Percentiles rank a stretch among this genome's conserved stretches.
These are phyloP conservation scores for Tremella yokohamensis DNA, from an alignment of 768 basidiomycete species.

Conservation along the genomic window DNA sequence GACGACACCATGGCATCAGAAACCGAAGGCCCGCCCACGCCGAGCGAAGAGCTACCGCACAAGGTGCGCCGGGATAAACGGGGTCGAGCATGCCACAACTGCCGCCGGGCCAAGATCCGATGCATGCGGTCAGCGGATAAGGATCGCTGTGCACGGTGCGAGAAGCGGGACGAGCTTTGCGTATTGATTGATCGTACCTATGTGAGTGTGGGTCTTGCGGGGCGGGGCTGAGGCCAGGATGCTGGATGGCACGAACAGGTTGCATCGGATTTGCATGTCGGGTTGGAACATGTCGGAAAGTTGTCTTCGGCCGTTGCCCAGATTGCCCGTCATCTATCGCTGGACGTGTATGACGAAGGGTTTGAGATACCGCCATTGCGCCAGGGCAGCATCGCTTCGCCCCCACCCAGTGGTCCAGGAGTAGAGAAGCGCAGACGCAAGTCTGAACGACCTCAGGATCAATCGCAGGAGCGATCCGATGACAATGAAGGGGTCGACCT, in stretches of 20 bases:
- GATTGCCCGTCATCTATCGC: slow-evolving; percentile 22
- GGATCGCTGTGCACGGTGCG: slow-evolving; percentile 31
- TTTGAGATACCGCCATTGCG: too few relatives aligned
- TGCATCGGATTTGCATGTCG: slow-evolving; percentile 24
- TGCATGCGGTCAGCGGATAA: slow-evolving; percentile 29
- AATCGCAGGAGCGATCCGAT: too few relatives aligned
- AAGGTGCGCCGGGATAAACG: slow-evolving; percentile 36
- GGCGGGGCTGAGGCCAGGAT: slow-evolving; percentile 15
- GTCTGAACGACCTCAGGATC: too few relatives aligned
- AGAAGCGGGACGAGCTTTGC: slow-evolving; percentile 31
- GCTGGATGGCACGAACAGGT: slow-evolving; percentile 37
- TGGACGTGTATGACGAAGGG: background rate
- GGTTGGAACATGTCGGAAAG: slow-evolving; percentile 19
- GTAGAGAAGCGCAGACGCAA: too few relatives aligned
- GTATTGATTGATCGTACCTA: slow-evolving; percentile 26
- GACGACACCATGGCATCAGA: too few relatives aligned
- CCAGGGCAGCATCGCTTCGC: too few relatives aligned
- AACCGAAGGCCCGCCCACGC: too few relatives aligned
- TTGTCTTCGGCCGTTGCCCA: slow-evolving; percentile 31
- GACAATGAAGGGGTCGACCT: too few relatives aligned
- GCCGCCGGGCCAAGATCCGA: slow-evolving; percentile 33
- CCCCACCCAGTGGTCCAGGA: too few relatives aligned
- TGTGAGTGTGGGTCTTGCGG: slow-evolving; percentile 24
- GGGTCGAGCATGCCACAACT: slow-evolving; percentile 39
- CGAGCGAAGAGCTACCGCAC: slow-evolving; percentile 9